phyloP scores from a whole-genome alignment of 768 basidiomycete genomes.

The Daedalea quercina region DNA sequence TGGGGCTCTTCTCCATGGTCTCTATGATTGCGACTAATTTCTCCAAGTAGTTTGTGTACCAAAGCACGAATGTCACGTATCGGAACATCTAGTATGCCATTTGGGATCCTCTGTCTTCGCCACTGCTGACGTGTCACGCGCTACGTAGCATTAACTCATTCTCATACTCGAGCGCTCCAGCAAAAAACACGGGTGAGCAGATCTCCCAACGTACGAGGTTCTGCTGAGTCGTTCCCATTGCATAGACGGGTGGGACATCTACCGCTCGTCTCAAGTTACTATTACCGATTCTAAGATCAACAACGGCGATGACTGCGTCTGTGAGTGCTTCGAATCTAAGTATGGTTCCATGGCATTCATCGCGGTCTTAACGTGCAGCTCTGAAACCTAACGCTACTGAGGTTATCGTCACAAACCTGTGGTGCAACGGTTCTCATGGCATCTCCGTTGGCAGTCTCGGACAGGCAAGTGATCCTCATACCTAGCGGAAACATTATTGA shows the following conservation, averaged over 20 bases:
- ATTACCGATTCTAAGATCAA: constrained; percentile 30
- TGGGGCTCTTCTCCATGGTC: constrained; percentile 1
- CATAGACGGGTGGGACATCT: constrained; percentile 43
- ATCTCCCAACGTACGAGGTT: neutral
- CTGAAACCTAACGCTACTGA: constrained; percentile 44
- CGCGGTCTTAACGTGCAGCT: constrained; percentile 10
- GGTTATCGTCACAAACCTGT: constrained; percentile 33
- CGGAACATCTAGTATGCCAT: constrained; percentile 26
- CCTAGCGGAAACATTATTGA: neutral
- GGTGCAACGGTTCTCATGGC: constrained; percentile 38
- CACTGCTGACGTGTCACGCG: neutral
- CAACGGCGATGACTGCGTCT: constrained; percentile 37
- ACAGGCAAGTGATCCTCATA: constrained; percentile 23
- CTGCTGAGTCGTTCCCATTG: neutral
- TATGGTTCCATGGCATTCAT: no score
- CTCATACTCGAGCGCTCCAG: constrained; percentile 28
- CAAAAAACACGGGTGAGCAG: constrained; percentile 27
- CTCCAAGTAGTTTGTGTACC: constrained; percentile 31
- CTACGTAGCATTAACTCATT: constrained; percentile 24
- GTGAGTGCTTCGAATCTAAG: no score
- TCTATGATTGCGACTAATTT: neutral
- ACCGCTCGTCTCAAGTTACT: constrained; percentile 29
- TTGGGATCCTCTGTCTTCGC: neutral
- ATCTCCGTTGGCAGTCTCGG: constrained; percentile 45
- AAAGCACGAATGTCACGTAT: constrained; percentile 35